A percentile compares a stretch with the other conserved stretches of the same genome.
Evolutionary conservation across 345 rosid species (phyloP).

Genomic region (Eucalyptus cloeziana): DNA sequence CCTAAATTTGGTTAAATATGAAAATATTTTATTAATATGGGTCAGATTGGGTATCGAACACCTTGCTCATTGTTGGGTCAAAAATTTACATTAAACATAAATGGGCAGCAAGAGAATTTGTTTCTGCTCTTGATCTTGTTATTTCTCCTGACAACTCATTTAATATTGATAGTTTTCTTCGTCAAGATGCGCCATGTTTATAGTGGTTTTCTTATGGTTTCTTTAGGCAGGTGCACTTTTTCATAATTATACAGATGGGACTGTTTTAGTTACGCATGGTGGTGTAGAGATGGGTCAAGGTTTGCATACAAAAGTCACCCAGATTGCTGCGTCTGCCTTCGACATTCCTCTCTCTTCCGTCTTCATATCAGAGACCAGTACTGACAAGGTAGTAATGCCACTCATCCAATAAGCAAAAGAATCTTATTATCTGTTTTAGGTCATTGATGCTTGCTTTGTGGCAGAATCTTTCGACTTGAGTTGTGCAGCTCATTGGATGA

Average conservation of each 20-base stretch:
- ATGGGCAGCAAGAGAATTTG: background rate
- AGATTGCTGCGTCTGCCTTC: constrained; percentile 87
- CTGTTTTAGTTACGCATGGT: constrained; percentile 92
- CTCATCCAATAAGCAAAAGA: background rate
- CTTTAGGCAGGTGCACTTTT: constrained; percentile 96
- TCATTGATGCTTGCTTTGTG: background rate
- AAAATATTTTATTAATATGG: too few species aligned
- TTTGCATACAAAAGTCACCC: constrained; percentile 89
- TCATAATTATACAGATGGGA: constrained; percentile 91
- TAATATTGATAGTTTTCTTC: too few species aligned
- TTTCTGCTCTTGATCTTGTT: background rate
- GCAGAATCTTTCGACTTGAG: background rate
- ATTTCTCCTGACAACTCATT: too few species aligned
- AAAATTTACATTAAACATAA: too few species aligned
- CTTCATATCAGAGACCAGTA: constrained; percentile 91
- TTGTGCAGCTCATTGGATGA: background rate
- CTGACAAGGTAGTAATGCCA: constrained; percentile 63
- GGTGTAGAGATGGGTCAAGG: constrained; percentile 99
- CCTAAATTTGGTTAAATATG: too few species aligned
- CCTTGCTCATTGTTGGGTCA: background rate
- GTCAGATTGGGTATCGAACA: too few species aligned
- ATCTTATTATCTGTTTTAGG: background rate
- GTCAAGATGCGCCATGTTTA: background rate
- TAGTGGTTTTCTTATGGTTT: background rate
- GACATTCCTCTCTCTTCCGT: constrained; percentile 74